Base-by-base conservation (phyloP, 2,329 filamentous ascomycete species). In the Beauveria caledonica region DNA sequence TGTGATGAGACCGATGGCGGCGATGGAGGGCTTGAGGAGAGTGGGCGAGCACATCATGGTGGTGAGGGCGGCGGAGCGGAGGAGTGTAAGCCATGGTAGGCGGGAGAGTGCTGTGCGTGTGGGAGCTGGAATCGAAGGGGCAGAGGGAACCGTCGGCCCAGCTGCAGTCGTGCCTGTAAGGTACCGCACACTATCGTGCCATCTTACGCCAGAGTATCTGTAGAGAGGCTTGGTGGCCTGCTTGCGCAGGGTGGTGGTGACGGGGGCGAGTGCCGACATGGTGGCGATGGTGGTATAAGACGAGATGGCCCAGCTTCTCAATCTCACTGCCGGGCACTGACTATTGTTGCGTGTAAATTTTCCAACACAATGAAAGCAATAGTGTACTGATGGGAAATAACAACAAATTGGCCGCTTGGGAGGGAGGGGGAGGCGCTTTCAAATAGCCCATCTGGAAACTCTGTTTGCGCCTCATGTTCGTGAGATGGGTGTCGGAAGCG, bases 31-130 rank as follows among this genome's bases (percentile, higher is more conserved):
- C 13, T 56, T 52, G 0, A 70, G 56, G 2, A 70, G 40, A 60
- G 65, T 66, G 13, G 61, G 60, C 2, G 65, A 68, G 0, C 66
- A 62, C 69, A 70, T 70, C 9, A 70, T 51, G 8, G 68, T 68
- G 2, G 69, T 70, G 33, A 70, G 56, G 1, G 62, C 51, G 1
- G 66, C 65, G 1, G 69, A 70, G 0, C 68, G 67, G 1, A 70
- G 19, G 6, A 70, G 62, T 0, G 64, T 63, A 1, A 63, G 64
- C 5, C 61, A 64, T 0, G 68, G 66, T 1, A 70, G 64, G 11
- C 67, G 56, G 19, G 63, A 57, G 25, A 64, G 60, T 3, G 61
- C 61, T 23, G 61, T 59, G 48, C 59, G 51, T 2, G 59, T 39
- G 13, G 59, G 58, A 21, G 58, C 51, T n/a, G 23, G 57, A 27